Conservation (phyloP, 768 basidiomycete species). For the Royoungia palumana region DNA sequence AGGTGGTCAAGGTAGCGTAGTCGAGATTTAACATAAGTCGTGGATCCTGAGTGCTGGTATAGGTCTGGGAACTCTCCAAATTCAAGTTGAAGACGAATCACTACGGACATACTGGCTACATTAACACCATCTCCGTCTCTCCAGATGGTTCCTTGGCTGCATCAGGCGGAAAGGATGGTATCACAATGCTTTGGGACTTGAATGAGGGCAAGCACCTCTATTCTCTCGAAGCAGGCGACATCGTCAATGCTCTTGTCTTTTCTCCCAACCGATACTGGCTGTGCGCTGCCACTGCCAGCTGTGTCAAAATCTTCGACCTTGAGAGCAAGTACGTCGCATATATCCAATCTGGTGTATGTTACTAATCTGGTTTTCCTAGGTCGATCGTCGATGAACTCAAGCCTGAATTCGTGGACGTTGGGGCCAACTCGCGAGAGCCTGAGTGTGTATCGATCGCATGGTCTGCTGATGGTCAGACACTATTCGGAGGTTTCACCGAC, state of each 20-base stretch:
- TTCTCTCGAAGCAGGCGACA: conserved; percentile 96
- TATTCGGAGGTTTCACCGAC: conserved; percentile 97
- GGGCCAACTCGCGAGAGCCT: conserved; percentile 69
- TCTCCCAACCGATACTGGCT: conserved; percentile 99
- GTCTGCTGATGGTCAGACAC: conserved; percentile 96
- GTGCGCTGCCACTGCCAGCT: conserved; percentile 95
- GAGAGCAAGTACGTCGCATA: conserved; percentile 86
- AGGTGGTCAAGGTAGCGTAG: conserved; percentile 91
- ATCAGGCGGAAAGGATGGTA: conserved; percentile 98
- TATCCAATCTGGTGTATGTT: background rate
- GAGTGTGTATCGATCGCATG: conserved; percentile 97
- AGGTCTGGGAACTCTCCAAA: conserved; percentile 99
- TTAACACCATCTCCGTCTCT: conserved; percentile 97
- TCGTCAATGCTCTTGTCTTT: conserved; percentile 99
- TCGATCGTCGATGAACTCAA: conserved; percentile 99
- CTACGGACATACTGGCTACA: conserved; percentile 98
- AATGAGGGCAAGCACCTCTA: conserved; percentile 99
- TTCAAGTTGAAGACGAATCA: conserved; percentile 99
- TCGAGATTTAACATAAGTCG: background rate
- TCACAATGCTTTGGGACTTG: conserved; percentile 99
- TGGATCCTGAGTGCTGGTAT: conserved; percentile 32
- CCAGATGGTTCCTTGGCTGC: conserved; percentile 99
- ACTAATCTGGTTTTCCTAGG: conserved; percentile 36
- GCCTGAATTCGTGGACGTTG: conserved; percentile 83
- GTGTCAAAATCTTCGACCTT: conserved; percentile 99